phyloP scores from a whole-genome alignment of 306 rosid species.

The Potentilla sterilis region DNA sequence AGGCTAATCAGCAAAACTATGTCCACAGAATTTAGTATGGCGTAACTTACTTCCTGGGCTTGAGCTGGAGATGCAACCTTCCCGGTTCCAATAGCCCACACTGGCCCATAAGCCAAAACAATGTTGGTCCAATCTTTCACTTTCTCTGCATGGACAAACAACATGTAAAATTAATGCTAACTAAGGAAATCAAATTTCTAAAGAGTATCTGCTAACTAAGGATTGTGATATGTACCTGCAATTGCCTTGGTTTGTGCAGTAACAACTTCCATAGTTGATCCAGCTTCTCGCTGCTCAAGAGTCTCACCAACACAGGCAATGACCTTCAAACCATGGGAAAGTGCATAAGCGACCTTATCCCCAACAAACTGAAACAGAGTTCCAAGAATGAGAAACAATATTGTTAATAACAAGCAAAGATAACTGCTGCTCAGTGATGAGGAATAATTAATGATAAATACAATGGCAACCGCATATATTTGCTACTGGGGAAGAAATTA shows the following conservation, averaged over 20 bases:
- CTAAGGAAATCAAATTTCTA: background rate
- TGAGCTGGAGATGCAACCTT: slow-evolving; percentile 76
- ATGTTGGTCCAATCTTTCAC: slow-evolving; percentile 63
- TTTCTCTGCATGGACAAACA: slow-evolving; percentile 34
- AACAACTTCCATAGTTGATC: slow-evolving; percentile 56
- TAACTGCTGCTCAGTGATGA: too few species aligned
- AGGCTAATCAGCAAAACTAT: background rate
- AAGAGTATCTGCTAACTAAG: background rate
- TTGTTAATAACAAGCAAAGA: too few species aligned
- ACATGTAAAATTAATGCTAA: background rate
- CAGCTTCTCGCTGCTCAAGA: slow-evolving; percentile 83
- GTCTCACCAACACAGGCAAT: slow-evolving; percentile 91
- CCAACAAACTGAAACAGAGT: too few species aligned
- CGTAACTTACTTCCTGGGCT: slow-evolving; percentile 48
- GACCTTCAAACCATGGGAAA: slow-evolving; percentile 72
- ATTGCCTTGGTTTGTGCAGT: slow-evolving; percentile 89
- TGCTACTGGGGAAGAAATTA: too few species aligned
- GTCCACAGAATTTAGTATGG: background rate
- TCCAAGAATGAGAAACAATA: too few species aligned
- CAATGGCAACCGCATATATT: too few species aligned
- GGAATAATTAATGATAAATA: too few species aligned
- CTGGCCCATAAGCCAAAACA: slow-evolving; percentile 85
- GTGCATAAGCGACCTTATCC: slow-evolving; percentile 62
- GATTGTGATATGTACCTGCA: slow-evolving; percentile 44
- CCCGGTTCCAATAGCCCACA: slow-evolving; percentile 94